Conservation (phyloP, 2,329 filamentous ascomycete genomes). For the Endoconidiophora polonica region DNA sequence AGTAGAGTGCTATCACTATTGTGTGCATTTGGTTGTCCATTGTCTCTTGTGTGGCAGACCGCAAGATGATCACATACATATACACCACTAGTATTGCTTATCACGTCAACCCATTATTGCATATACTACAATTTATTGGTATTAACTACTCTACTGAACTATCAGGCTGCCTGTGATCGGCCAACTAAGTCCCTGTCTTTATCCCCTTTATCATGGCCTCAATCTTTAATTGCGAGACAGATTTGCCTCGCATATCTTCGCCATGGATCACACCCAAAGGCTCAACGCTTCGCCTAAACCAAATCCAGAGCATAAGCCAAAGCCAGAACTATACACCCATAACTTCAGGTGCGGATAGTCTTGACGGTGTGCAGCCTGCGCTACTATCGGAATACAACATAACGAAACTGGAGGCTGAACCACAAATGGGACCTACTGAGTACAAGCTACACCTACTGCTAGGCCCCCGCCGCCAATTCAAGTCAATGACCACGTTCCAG, state of each 20-base stretch:
- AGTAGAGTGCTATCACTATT: too few relatives aligned
- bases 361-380: constrained; percentile 18
- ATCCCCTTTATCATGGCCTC: constrained; percentile 52
- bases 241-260: constrained; percentile 74
- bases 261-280: constrained; percentile 60
- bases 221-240: constrained; percentile 86
- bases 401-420: constrained; percentile 70
- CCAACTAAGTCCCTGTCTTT: neutral
- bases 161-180: constrained; percentile 3
- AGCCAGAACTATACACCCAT: constrained; percentile 16
- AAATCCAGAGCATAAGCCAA: constrained; percentile 12
- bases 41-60: neutral
- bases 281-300: constrained; percentile 13
- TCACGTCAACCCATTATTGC: neutral
- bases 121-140: neutral
- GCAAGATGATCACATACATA: constrained; percentile 11
- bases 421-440: constrained; percentile 85
- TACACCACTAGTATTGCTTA: neutral
- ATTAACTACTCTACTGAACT: neutral
- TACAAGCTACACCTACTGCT: constrained; percentile 90
- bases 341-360: constrained; percentile 10
- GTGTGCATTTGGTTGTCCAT: neutral
- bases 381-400: constrained; percentile 45
- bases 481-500: constrained; percentile 45
- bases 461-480: constrained; percentile 59